Percentiles rank a stretch among this genome's conserved stretches.
Evolutionary conservation across 2,329 filamentous ascomycete species (phyloP).

Genomic region (Penicillium sp.): DNA sequence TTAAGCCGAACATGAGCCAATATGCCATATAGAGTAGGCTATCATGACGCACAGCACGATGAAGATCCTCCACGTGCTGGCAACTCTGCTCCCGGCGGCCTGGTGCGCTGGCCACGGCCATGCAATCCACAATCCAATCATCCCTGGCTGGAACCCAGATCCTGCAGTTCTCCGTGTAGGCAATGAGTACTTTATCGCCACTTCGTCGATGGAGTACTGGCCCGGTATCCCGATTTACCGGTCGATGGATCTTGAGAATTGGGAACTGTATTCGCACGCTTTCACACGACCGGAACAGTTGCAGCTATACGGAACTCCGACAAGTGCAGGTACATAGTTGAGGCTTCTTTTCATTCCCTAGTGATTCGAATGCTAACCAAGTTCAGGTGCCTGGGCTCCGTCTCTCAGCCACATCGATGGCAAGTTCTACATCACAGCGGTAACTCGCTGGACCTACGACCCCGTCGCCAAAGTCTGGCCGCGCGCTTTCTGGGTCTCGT

Average conservation of each 20-base stretch:
- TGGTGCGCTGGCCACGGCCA: neutral
- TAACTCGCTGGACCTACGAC: slow-evolving; percentile 11
- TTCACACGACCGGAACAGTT: neutral
- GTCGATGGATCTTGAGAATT: slow-evolving; percentile 7
- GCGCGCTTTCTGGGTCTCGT: slow-evolving; percentile 1
- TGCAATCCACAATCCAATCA: neutral
- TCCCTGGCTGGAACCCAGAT: neutral
- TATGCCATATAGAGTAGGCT: neutral
- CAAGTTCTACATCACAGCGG: slow-evolving; percentile 10
- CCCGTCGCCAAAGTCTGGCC: slow-evolving; percentile 6
- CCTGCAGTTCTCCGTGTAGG: neutral
- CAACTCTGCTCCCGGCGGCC: neutral
- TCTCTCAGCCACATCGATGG: slow-evolving; percentile 4
- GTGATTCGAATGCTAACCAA: neutral
- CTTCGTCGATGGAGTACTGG: neutral
- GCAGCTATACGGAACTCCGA: neutral
- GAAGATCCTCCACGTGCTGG: neutral
- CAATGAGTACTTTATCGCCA: neutral
- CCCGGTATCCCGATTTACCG: slow-evolving; percentile 15
- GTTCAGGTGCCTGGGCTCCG: slow-evolving; percentile 10
- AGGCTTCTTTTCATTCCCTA: neutral
- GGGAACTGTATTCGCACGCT: slow-evolving; percentile 9
- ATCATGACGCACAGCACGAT: neutral
- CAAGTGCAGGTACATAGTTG: neutral
- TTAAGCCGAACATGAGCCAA: neutral